These are phyloP conservation scores for Kurtzmaniella quercitrusa DNA, from an alignment of 1,139 yeast genomes.

Conservation along the genomic window DNA sequence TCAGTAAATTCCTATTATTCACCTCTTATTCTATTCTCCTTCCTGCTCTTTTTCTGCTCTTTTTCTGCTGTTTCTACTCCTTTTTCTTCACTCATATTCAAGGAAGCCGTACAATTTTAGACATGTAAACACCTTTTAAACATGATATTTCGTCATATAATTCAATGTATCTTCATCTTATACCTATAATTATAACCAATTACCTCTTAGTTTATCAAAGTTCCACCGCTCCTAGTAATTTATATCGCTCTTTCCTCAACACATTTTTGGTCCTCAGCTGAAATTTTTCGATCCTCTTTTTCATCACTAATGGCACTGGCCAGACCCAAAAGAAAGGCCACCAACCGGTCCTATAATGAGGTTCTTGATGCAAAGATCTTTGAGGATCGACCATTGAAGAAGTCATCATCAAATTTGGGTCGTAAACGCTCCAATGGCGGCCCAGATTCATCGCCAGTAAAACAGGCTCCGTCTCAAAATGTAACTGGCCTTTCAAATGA, in stretches of 20 bases:
- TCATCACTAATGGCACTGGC: constrained; percentile 18
- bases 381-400: constrained; percentile 17
- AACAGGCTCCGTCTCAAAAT: neutral
- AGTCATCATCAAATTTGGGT: neutral
- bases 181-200: too few relatives aligned
- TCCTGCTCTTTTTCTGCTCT: too few relatives aligned
- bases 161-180: too few relatives aligned
- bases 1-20: too few relatives aligned
- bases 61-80: too few relatives aligned
- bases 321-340: constrained; percentile 45
- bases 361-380: constrained; percentile 30
- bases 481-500: constrained; percentile 2
- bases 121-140: too few relatives aligned
- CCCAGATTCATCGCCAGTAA: constrained; percentile 2
- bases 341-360: constrained; percentile 42
- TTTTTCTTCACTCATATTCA: too few relatives aligned
- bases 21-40: too few relatives aligned
- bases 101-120: too few relatives aligned
- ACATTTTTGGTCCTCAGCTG: constrained; percentile 22
- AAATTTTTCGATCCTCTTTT: constrained; percentile 3
- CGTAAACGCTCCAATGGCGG: constrained; percentile 3
- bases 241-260: constrained; percentile 23
- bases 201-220: too few relatives aligned
- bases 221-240: neutral
- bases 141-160: too few relatives aligned